Evolutionary conservation across 345 rosid genomes (phyloP).

Genomic region (Populus ilicifolia): DNA sequence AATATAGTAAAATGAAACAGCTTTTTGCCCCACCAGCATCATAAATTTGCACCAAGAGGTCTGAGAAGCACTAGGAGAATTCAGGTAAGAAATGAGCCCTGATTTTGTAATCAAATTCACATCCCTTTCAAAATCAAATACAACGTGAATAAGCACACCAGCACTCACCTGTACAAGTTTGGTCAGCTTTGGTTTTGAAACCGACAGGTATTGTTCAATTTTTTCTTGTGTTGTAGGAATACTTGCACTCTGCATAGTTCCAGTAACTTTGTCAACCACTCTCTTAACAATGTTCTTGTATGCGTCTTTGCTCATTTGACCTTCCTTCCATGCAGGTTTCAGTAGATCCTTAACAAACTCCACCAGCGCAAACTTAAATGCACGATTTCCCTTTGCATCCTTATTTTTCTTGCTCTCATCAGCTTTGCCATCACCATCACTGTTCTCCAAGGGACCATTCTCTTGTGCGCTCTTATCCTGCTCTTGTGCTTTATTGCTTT

Average conservation of each 20-base stretch:
- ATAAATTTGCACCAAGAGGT: background rate
- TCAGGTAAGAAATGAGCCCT: background rate
- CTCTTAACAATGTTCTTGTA: slow-evolving; percentile 95
- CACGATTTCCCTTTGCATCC: slow-evolving; percentile 65
- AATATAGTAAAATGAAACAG: background rate
- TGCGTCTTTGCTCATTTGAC: slow-evolving; percentile 77
- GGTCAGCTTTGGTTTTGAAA: slow-evolving; percentile 78
- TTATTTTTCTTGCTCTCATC: slow-evolving; percentile 68
- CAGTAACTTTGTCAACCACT: slow-evolving; percentile 88
- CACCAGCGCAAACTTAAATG: slow-evolving; percentile 82
- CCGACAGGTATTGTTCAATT: slow-evolving; percentile 75
- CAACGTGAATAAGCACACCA: background rate
- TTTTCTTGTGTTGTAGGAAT: slow-evolving; percentile 93
- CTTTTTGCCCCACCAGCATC: background rate
- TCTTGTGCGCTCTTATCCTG: slow-evolving; percentile 35
- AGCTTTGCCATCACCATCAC: slow-evolving; percentile 43
- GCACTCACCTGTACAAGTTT: slow-evolving; percentile 86
- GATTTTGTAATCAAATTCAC: background rate
- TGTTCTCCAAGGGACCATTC: slow-evolving; percentile 38
- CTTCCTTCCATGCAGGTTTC: slow-evolving; percentile 94
- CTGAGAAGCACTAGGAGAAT: background rate
- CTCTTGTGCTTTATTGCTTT: slow-evolving; percentile 35
- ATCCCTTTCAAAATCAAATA: background rate
- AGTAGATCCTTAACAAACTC: slow-evolving; percentile 89
- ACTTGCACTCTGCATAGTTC: slow-evolving; percentile 59